Percentiles rank a stretch among this genome's conserved stretches.
Evolutionary conservation across 1,139 yeast genomes (phyloP).

Genomic region (Scheffersomyces parashehatae): DNA sequence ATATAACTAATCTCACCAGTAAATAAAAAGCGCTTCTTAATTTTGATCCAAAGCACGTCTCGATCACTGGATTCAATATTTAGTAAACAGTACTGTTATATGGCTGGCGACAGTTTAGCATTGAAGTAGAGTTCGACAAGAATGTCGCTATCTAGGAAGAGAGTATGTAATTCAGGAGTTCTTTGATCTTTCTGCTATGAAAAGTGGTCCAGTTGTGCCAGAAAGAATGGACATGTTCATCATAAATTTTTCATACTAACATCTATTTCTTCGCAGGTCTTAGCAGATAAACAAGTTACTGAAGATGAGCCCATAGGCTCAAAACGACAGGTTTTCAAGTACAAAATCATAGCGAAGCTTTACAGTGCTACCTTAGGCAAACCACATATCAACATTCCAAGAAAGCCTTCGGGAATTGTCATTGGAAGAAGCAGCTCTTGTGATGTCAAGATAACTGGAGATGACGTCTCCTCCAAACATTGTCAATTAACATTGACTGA

Average conservation of each 20-base stretch:
- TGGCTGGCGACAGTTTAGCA: too few relatives aligned
- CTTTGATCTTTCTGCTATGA: too few relatives aligned
- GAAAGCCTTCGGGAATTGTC: conserved; percentile 33
- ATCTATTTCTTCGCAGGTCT: too few relatives aligned
- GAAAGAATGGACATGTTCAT: too few relatives aligned
- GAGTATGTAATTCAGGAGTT: conserved; percentile 29
- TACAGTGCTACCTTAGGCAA: conserved; percentile 31
- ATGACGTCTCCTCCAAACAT: conserved; percentile 69
- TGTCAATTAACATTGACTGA: conserved; percentile 50
- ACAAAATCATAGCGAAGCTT: conserved; percentile 27
- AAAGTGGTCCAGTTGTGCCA: too few relatives aligned
- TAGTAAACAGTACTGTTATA: too few relatives aligned
- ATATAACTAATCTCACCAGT: neutral
- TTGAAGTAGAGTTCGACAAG: neutral
- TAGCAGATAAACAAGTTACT: too few relatives aligned
- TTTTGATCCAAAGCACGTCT: too few relatives aligned
- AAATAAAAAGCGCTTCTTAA: neutral
- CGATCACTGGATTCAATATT: too few relatives aligned
- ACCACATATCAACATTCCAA: conserved; percentile 35
- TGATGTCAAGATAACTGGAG: conserved; percentile 54
- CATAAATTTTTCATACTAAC: too few relatives aligned
- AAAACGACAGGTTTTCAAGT: conserved; percentile 21
- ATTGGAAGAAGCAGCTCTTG: conserved; percentile 67
- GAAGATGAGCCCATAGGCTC: conserved; percentile 6
- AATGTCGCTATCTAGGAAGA: conserved; percentile 41